Percentiles rank a stretch among this genome's conserved stretches.
phyloP scores from a whole-genome alignment of 345 rosid species.

The Citrus maxima region DNA sequence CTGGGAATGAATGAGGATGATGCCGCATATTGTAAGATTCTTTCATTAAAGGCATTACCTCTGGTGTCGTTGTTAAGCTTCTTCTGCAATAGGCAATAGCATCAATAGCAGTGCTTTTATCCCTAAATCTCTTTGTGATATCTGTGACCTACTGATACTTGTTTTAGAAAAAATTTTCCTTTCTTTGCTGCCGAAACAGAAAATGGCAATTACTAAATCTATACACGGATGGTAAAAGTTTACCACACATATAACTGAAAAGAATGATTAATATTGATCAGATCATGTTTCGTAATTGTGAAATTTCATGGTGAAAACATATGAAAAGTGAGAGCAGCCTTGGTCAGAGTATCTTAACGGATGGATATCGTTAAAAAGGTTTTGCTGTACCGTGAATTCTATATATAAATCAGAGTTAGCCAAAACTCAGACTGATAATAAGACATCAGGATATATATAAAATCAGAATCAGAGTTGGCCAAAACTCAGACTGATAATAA shows the following conservation, averaged over 20 bases:
- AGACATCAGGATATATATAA: no score
- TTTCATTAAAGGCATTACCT: background rate
- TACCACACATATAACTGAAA: background rate
- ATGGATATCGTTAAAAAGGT: no score
- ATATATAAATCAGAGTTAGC: no score
- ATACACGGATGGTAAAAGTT: background rate
- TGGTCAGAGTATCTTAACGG: no score
- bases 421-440: no score
- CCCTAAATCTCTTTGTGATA: background rate
- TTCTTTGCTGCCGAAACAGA: background rate
- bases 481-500: no score
- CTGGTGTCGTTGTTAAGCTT: background rate
- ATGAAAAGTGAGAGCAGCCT: background rate
- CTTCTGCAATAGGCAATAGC: background rate
- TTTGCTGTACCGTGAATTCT: no score
- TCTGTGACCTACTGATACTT: background rate
- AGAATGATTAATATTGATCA: background rate
- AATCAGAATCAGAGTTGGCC: no score
- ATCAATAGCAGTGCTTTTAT: background rate
- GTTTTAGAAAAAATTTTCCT: background rate
- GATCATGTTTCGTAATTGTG: background rate
- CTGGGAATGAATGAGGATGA: slow-evolving; percentile 88
- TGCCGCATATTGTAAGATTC: slow-evolving; percentile 67
- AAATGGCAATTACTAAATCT: background rate
- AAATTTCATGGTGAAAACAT: background rate